phyloP scores from a whole-genome alignment of 305 asterid genomes.

The Solanum hybrid region DNA sequence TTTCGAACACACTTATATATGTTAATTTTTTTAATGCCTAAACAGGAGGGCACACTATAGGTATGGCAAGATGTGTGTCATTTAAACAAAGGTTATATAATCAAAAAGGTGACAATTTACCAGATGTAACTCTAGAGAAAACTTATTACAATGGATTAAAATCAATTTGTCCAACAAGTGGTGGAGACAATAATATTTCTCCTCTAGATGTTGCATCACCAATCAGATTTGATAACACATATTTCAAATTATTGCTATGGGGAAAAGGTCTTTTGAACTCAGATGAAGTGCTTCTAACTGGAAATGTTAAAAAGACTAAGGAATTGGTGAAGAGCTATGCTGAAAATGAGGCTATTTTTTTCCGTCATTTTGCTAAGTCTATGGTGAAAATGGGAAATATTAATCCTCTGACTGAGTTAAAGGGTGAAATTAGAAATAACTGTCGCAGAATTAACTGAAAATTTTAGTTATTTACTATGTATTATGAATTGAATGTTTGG shows the following conservation, averaged over 20 bases:
- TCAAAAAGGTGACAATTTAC: slow-evolving; percentile 62
- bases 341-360: slow-evolving; percentile 48
- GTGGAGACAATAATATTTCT: slow-evolving; percentile 65
- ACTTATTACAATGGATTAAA: slow-evolving; percentile 53
- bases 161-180: slow-evolving; percentile 49
- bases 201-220: slow-evolving; percentile 75
- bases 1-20: neutral
- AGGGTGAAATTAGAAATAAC: slow-evolving; percentile 71
- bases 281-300: slow-evolving; percentile 59
- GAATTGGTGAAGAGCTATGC: slow-evolving; percentile 54
- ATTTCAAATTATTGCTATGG: slow-evolving; percentile 49
- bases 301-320: slow-evolving; percentile 28
- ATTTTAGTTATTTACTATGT: neutral
- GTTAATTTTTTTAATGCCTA: neutral
- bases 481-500: neutral
- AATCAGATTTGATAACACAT: slow-evolving; percentile 60
- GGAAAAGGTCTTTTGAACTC: slow-evolving; percentile 77
- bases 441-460: slow-evolving; percentile 45
- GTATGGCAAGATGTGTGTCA: slow-evolving; percentile 55
- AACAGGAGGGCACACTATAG: slow-evolving; percentile 57
- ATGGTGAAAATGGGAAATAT: slow-evolving; percentile 83
- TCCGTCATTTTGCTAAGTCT: slow-evolving; percentile 57
- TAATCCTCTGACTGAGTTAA: slow-evolving; percentile 42
- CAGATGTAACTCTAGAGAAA: slow-evolving; percentile 56
- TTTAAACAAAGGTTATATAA: slow-evolving; percentile 64